Evolutionary conservation across 1,139 yeast genomes (phyloP), one percentile per base, ranked within the genome.

Genomic region (Chernovozyma aurita): DNA sequence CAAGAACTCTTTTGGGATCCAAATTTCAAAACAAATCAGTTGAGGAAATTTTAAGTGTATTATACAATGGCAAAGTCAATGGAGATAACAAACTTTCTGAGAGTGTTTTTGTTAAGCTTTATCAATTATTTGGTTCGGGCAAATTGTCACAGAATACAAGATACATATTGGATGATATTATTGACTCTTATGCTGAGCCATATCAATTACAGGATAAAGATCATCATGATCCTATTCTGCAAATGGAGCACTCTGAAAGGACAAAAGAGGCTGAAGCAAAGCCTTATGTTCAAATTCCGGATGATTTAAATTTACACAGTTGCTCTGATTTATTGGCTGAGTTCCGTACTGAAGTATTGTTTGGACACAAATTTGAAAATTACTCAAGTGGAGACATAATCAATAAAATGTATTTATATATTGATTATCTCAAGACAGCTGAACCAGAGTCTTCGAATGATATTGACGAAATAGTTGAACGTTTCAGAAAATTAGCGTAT

Each of bases 291-390:
- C 59, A 55, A 40, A 46, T 55, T 16, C 58, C 57, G 1, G 55
- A 51, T 18, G 43, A 49, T 27, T 43, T 53, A 15, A 48, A 46
- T 31, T 41, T 63, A 15, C 59, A 61, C 32, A 51, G 56, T 27
- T 61, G 50, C 32, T 29, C 41, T 2, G 18, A 8, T 26, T 11
- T 11, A 6, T 12, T 26, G 8, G 28, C 8, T 14, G 18, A 16
- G 9, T 26, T 26, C 28, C 28, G 28, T 13, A 26, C 6, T 13
- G 28, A 26, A 12, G 28, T 26, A 26, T 26, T 26, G 18, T 26
- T 26, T 14, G 28, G 28, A 6, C 15, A 26, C 8, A 14, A 13
- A 26, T 26, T 7, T 26, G 28, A 26, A 16, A 16, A 26, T 13
- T 26, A 14, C 28, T 26, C 28, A 6, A 7, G 17, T 16, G 12